Conservation (phyloP, 345 rosid species). For the Aquilaria malaccensis region DNA sequence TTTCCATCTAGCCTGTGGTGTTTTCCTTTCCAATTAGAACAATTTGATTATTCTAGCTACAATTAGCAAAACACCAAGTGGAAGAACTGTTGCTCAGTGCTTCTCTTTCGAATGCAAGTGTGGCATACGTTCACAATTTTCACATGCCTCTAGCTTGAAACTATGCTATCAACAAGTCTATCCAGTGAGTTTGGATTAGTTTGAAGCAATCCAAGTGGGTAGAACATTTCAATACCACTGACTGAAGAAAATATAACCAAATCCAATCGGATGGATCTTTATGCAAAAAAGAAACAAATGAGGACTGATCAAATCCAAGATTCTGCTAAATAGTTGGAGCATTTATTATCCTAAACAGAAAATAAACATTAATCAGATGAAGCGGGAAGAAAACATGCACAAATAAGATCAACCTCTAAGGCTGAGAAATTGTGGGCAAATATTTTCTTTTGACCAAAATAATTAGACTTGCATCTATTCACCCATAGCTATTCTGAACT, state of each 20-base stretch:
- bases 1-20: constrained; percentile 72
- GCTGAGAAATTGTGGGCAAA: too few relatives aligned
- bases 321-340: neutral
- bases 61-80: constrained; percentile 14
- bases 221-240: neutral
- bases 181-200: constrained; percentile 6
- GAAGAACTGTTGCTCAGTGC: neutral
- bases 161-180: constrained; percentile 9
- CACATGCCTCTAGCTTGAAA: constrained; percentile 7
- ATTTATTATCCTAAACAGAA: constrained; percentile 1
- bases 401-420: too few relatives aligned
- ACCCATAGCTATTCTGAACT: too few relatives aligned
- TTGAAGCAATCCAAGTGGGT: constrained; percentile 1
- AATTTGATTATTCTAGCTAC: constrained; percentile 12
- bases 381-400: too few relatives aligned
- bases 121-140: constrained; percentile 13
- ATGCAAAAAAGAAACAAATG: neutral
- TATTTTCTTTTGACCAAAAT: too few relatives aligned
- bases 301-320: neutral
- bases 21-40: constrained; percentile 27
- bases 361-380: neutral
- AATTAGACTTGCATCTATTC: too few relatives aligned
- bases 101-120: constrained; percentile 14
- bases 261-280: neutral
- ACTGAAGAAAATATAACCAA: neutral